phyloP scores from a whole-genome alignment of 768 basidiomycete species.

The Amanita pseudoporphyria region DNA sequence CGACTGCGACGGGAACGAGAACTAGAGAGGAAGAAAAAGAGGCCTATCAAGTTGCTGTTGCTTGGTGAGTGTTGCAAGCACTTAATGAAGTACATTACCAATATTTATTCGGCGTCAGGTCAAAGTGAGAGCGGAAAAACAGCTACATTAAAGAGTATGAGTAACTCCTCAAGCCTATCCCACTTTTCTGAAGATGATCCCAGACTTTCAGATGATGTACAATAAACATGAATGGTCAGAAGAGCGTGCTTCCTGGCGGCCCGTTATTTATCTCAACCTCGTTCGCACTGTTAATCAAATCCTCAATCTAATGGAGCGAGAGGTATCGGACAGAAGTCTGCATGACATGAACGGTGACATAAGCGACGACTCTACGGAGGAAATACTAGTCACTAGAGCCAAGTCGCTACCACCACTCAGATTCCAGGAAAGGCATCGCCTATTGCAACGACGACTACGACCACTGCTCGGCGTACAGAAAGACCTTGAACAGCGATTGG shows the following conservation, averaged over 20 bases:
- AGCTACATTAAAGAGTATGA: slow-evolving; percentile 65
- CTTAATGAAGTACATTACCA: no score
- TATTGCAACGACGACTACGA: slow-evolving; percentile 46
- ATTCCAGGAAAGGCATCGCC: slow-evolving; percentile 54
- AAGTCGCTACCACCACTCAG: slow-evolving; percentile 31
- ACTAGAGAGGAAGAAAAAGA: slow-evolving; percentile 49
- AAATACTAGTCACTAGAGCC: slow-evolving; percentile 24
- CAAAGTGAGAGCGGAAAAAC: slow-evolving; percentile 78
- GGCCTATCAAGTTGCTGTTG: slow-evolving; percentile 64
- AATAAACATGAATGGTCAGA: slow-evolving; percentile 60
- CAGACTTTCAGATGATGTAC: slow-evolving; percentile 71
- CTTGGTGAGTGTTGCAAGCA: slow-evolving; percentile 41
- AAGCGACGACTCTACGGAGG: slow-evolving; percentile 33
- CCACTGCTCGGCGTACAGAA: slow-evolving; percentile 49
- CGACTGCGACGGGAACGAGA: slow-evolving; percentile 53
- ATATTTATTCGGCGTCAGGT: slow-evolving; percentile 19
- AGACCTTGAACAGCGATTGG: slow-evolving; percentile 51
- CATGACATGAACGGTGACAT: slow-evolving; percentile 13
- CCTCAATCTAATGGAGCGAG: slow-evolving; percentile 44
- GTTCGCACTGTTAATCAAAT: slow-evolving; percentile 62
- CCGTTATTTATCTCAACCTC: slow-evolving; percentile 73
- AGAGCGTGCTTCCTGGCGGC: slow-evolving; percentile 62
- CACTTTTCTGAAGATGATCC: slow-evolving; percentile 7
- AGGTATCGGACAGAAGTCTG: slow-evolving; percentile 39
- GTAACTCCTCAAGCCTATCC: not conserved